A percentile compares a stretch with the other conserved stretches of the same genome.
Conservation (phyloP, 2,329 filamentous ascomycete genomes). For the Plectosphaerella plurivora region DNA sequence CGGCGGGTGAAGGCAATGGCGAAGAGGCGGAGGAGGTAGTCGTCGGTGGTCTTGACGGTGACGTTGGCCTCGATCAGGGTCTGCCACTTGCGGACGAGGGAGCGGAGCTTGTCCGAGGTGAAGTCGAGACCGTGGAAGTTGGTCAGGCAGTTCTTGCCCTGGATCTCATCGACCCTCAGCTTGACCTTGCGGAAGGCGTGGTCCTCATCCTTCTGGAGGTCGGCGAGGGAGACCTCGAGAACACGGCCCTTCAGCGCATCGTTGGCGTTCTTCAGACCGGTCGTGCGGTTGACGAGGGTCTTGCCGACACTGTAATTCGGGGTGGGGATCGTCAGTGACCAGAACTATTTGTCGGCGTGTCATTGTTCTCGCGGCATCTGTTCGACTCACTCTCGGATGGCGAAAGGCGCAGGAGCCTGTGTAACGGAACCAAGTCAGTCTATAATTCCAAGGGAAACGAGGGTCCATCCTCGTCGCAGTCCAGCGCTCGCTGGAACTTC, state of each 20-base stretch:
- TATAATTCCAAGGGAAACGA: background rate
- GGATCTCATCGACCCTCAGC: constrained; percentile 96
- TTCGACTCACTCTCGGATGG: constrained; percentile 83
- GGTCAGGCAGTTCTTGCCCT: constrained; percentile 99
- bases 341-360: constrained; percentile 1
- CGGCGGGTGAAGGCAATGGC: constrained; percentile 99
- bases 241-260: constrained; percentile 98
- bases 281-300: constrained; percentile 98
- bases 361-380: constrained; percentile 7
- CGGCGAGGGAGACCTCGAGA: constrained; percentile 97
- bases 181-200: constrained; percentile 99
- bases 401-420: constrained; percentile 91
- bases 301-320: constrained; percentile 77
- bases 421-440: constrained; percentile 15
- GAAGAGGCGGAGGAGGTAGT: constrained; percentile 98
- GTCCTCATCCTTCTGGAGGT: constrained; percentile 99
- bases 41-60: constrained; percentile 99
- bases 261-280: constrained; percentile 99
- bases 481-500: too few species aligned
- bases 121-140: constrained; percentile 99
- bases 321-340: constrained; percentile 16
- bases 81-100: constrained; percentile 99
- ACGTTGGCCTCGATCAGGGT: constrained; percentile 99
- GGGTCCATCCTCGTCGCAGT: too few species aligned
- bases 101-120: constrained; percentile 99